phyloP scores from a whole-genome alignment of 2,329 filamentous ascomycete genomes.

The Colletotrichum sp. region DNA sequence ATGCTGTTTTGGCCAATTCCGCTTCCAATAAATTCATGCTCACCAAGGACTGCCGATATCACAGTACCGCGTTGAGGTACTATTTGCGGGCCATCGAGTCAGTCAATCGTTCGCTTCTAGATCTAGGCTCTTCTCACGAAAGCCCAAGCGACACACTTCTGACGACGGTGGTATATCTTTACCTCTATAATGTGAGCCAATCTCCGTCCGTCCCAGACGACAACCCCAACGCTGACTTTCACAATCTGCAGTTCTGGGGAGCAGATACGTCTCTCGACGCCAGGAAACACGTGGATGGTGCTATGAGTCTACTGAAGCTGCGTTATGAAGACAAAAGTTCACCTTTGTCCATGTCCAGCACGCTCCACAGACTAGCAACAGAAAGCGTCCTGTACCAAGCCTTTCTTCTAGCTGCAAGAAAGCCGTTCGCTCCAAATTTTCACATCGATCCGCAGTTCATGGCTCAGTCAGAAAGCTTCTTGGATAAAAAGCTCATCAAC shows the following conservation, averaged over 20 bases:
- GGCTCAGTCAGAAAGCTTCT: neutral
- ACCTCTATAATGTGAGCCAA: neutral
- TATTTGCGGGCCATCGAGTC: neutral
- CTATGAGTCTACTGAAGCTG: neutral
- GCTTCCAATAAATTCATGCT: neutral
- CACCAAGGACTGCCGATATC: neutral
- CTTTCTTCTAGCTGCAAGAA: neutral
- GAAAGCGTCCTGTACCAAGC: neutral
- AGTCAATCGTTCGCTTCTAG: neutral
- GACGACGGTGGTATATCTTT: neutral
- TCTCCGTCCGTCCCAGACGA: rapidly evolving
- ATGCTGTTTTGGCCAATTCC: neutral
- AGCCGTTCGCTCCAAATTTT: neutral
- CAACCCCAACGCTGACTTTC: neutral
- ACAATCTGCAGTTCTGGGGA: neutral
- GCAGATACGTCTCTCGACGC: neutral
- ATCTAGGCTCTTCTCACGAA: neutral
- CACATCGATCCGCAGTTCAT: neutral
- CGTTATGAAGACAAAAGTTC: neutral
- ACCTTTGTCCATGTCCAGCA: neutral
- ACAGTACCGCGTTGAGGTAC: neutral
- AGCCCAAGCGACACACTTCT: neutral
- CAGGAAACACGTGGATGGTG: neutral
- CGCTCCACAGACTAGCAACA: neutral
- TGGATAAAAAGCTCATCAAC: neutral